A percentile compares a stretch with the other conserved stretches of the same genome.
phyloP scores from a whole-genome alignment of 345 rosid genomes.

The Melaleuca alternifolia region DNA sequence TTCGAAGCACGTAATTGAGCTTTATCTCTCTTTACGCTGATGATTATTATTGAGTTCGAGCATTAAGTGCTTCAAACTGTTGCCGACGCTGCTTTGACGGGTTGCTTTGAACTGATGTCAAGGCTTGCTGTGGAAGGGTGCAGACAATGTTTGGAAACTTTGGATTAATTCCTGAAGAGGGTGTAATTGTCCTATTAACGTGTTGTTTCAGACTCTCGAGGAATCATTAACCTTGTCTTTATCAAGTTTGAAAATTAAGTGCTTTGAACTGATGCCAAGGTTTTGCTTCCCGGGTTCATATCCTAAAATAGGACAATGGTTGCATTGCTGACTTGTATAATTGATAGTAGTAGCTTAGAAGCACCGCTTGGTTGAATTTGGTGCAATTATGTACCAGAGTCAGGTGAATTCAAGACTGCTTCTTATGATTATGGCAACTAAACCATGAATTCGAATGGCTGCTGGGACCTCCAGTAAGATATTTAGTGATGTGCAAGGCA shows the following conservation, averaged over 20 bases:
- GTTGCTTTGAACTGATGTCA: background rate
- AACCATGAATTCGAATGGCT: background rate
- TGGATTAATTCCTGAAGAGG: background rate
- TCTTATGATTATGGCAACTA: background rate
- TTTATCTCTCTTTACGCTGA: background rate
- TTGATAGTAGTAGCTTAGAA: background rate
- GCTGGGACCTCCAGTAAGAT: background rate
- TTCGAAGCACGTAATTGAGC: background rate
- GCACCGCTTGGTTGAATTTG: background rate
- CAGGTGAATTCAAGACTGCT: background rate
- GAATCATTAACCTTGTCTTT: background rate
- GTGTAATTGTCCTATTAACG: background rate
- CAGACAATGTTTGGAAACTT: background rate
- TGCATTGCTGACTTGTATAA: background rate
- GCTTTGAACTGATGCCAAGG: background rate
- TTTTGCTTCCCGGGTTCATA: background rate
- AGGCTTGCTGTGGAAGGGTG: background rate
- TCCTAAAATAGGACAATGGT: background rate
- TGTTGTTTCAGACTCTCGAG: background rate
- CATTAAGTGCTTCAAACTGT: background rate
- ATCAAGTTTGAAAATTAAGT: background rate
- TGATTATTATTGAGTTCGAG: background rate
- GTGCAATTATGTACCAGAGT: background rate
- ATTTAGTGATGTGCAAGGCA: background rate
- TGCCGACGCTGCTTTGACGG: background rate